Evolutionary conservation across 208 protist species (phyloP), one percentile per base, ranked within the genome.

Genomic region (Leishmania amazonensis): DNA sequence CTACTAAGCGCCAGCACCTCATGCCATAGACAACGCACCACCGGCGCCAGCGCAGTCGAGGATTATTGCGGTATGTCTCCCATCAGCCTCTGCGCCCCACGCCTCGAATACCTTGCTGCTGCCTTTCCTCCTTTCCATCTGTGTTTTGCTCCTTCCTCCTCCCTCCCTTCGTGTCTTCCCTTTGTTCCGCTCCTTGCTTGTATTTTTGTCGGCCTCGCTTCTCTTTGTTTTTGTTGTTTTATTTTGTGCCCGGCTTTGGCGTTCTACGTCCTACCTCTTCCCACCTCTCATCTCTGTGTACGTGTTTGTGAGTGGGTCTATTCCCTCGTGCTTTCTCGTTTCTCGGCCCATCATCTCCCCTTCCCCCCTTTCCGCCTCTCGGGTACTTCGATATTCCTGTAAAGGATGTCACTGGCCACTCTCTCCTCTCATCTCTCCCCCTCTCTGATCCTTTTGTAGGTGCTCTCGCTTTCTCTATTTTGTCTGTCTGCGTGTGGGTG

Each of bases 401-500:
- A 42, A 49, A 71, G 21, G 57, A 62, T 7, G 17, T 11, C 11
- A 49, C 31, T n/a, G 7, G 13, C 15, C 65, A 28, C 11, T 24
- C 40, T 74, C 42, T 54, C 8, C 54, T 74, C 38, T 13, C 73
- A 21, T 51, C 42, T 47, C 6, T 40, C 35, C 73, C 51, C 0
- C 9, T 45, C 24, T 73, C 24, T 13, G 8, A 19, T 67, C 2
- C 38, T 74, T 53, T 84, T 74, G 62, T 76, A 53, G 24, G 74
- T 70, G 9, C 40, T 8, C 28, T 51, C 68, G 6, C 38, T 74
- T 65, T 62, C 47, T 38, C 80, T 67, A 38, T 71, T 45, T 80
- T 83, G 45, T 58, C 64, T 53, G 15, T 80, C 64, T 53, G 15
- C 77, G 40, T 74, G 47, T 42, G 35, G 76, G 42, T 73, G 40